phyloP scores from a whole-genome alignment of 306 rosid species.

The Carpinus fangiana region DNA sequence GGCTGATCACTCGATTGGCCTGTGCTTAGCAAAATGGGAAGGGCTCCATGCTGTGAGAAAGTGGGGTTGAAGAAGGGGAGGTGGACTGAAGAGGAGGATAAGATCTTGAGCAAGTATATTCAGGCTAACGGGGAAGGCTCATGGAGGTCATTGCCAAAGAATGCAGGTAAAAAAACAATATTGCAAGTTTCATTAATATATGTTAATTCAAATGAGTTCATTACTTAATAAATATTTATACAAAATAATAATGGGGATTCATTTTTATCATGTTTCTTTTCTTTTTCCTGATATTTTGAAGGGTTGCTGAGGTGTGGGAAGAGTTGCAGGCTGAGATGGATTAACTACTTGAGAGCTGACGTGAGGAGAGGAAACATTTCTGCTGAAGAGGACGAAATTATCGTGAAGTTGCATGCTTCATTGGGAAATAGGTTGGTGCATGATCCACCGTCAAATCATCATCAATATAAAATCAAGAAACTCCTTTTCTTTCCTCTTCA shows the following conservation, averaged over 20 bases:
- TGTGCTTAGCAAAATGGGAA: conserved; percentile 50
- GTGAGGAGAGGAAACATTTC: conserved; percentile 72
- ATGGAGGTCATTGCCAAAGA: conserved; percentile 83
- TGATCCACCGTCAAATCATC: no score
- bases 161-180: conserved; percentile 57
- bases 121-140: conserved; percentile 81
- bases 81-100: conserved; percentile 83
- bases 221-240: no score
- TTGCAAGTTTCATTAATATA: no score
- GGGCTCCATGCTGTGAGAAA: conserved; percentile 88
- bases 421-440: conserved; percentile 65
- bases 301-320: conserved; percentile 81
- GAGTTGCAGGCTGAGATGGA: conserved; percentile 87
- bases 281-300: conserved; percentile 7
- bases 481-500: background rate
- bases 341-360: conserved; percentile 70
- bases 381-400: conserved; percentile 55
- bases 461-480: background rate
- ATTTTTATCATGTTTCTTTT: background rate
- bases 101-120: conserved; percentile 52
- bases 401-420: conserved; percentile 60
- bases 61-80: conserved; percentile 81
- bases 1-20: background rate
- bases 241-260: no score
- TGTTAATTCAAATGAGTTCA: no score